These are phyloP conservation scores for Rhodotorula babjevae DNA, from an alignment of 768 basidiomycete species.

Conservation along the genomic window DNA sequence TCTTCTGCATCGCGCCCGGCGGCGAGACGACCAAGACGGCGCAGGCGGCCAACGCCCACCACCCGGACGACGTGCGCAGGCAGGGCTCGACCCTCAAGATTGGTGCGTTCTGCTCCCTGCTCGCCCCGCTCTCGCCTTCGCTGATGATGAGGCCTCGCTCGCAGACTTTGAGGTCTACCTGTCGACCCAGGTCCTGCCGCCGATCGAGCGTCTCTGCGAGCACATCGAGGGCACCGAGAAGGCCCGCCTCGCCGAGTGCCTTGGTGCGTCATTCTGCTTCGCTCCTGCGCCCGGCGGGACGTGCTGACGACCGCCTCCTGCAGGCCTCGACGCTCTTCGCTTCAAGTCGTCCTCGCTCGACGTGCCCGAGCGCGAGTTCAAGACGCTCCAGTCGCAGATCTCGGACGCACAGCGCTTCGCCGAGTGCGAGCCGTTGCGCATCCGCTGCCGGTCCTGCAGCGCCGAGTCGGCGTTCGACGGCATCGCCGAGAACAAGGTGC, in stretches of 20 bases:
- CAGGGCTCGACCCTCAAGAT: slow-evolving; percentile 64
- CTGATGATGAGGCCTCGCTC: background rate
- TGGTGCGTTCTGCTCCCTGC: slow-evolving; percentile 52
- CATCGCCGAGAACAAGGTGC: slow-evolving; percentile 46
- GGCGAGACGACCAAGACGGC: slow-evolving; percentile 65
- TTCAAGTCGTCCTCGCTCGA: slow-evolving; percentile 37
- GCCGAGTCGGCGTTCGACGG: slow-evolving; percentile 48
- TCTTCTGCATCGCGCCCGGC: slow-evolving; percentile 73
- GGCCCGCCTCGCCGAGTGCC: slow-evolving; percentile 84
- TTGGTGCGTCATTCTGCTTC: slow-evolving; percentile 62
- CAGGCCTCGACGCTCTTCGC: slow-evolving; percentile 46
- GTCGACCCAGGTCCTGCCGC: slow-evolving; percentile 83
- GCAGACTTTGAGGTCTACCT: slow-evolving; percentile 89
- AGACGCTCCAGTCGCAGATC: slow-evolving; percentile 79
- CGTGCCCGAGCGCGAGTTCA: slow-evolving; percentile 63
- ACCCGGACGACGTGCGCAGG: slow-evolving; percentile 84
- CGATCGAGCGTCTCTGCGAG: slow-evolving; percentile 90
- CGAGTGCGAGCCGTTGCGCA: slow-evolving; percentile 63
- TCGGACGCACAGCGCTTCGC: slow-evolving; percentile 83
- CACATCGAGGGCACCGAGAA: slow-evolving; percentile 94
- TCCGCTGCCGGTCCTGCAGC: slow-evolving; percentile 74
- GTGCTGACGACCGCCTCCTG: background rate
- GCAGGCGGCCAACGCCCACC: slow-evolving; percentile 84
- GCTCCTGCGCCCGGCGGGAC: too few relatives aligned
- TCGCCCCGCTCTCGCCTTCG: background rate